Percentiles rank a stretch among this genome's conserved stretches.
phyloP scores from a whole-genome alignment of 176 grass and related monocot genomes.

The Eleusine indica region DNA sequence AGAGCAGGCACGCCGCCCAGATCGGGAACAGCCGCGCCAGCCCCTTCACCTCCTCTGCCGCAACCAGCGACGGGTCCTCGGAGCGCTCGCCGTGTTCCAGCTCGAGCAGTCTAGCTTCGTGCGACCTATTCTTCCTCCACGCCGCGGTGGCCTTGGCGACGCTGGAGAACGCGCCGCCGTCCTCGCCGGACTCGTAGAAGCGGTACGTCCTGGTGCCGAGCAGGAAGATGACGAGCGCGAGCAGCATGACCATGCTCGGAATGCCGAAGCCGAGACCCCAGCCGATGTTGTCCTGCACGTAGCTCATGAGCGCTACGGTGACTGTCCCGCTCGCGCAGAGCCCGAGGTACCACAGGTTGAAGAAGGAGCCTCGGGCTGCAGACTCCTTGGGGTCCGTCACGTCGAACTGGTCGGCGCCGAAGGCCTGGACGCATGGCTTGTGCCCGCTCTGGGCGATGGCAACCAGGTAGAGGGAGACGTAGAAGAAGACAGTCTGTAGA shows the following conservation, averaged over 20 bases:
- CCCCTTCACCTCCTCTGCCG: conserved; percentile 18
- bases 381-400: conserved; percentile 40
- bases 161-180: background rate
- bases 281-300: conserved; percentile 62
- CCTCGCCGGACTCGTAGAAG: background rate
- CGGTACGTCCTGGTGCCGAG: conserved; percentile 58
- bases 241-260: conserved; percentile 46
- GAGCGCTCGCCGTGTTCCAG: background rate
- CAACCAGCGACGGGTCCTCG: background rate
- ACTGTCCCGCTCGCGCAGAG: conserved; percentile 33
- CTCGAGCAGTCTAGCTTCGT: background rate
- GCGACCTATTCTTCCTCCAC: background rate
- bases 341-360: conserved; percentile 72
- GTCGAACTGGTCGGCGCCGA: conserved; percentile 74
- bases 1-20: conserved; percentile 47
- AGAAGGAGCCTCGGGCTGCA: conserved; percentile 53
- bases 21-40: conserved; percentile 45
- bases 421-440: conserved; percentile 68
- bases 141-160: background rate
- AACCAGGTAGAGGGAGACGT: conserved; percentile 61
- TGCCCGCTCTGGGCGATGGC: conserved; percentile 61
- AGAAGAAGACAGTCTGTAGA: conserved; percentile 48
- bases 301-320: conserved; percentile 43
- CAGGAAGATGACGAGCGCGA: conserved; percentile 50
- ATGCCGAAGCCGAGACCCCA: conserved; percentile 65